Evolutionary conservation across 768 basidiomycete species (phyloP).

Genomic region (Suillus subalutaceus): DNA sequence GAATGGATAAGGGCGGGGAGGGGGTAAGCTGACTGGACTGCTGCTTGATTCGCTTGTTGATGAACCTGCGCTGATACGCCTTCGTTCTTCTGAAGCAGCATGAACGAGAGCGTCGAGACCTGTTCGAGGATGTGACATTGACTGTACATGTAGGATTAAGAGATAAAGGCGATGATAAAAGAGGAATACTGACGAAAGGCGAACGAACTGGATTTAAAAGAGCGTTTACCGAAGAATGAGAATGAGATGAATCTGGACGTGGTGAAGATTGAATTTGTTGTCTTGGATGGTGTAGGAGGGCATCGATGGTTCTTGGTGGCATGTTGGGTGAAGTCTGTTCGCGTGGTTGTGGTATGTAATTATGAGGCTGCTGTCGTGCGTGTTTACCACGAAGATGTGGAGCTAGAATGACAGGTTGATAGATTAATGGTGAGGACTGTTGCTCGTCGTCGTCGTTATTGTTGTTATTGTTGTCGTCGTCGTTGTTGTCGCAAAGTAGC

Average conservation of each 20-base stretch:
- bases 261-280: constrained; percentile 5
- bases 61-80: constrained; percentile 42
- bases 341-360: constrained; percentile 7
- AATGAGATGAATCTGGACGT: constrained; percentile 23
- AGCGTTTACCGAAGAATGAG: constrained; percentile 19
- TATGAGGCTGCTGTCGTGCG: constrained; percentile 9
- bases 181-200: constrained; percentile 6
- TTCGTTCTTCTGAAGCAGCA: constrained; percentile 68
- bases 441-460: constrained; percentile 30
- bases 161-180: constrained; percentile 1
- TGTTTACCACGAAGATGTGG: constrained; percentile 33
- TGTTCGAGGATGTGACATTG: constrained; percentile 21
- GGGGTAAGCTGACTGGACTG: constrained; percentile 17
- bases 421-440: constrained; percentile 9
- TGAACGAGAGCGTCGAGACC: constrained; percentile 72
- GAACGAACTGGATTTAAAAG: constrained; percentile 9
- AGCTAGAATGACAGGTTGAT: constrained; percentile 33
- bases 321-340: constrained; percentile 8
- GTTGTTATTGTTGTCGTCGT: constrained; percentile 43
- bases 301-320: constrained; percentile 18
- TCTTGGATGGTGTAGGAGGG: constrained; percentile 20
- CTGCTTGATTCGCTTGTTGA: constrained; percentile 7
- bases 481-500: constrained; percentile 64
- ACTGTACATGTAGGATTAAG: not conserved
- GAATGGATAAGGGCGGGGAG: constrained; percentile 8